phyloP scores from a whole-genome alignment of 2,329 filamentous ascomycete genomes.

The Epichloe amarillans region DNA sequence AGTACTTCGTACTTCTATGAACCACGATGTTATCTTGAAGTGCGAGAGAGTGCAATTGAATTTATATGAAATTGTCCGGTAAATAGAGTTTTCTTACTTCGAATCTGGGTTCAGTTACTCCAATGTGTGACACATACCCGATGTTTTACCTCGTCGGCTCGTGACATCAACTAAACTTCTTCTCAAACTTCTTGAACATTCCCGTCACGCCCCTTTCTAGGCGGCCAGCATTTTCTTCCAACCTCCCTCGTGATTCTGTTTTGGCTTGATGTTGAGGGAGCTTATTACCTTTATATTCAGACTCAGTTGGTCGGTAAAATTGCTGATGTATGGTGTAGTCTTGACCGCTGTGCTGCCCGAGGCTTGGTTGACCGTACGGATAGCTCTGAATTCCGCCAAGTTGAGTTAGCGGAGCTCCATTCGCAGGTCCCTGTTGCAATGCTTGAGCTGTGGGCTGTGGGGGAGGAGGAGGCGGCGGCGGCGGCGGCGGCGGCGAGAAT shows the following conservation, averaged over 20 bases:
- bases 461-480: slow-evolving; percentile 6
- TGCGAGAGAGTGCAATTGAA: too few relatives aligned
- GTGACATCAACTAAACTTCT: slow-evolving; percentile 44
- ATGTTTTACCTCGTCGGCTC: not conserved
- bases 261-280: slow-evolving; percentile 28
- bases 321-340: slow-evolving; percentile 55
- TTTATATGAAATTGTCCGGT: too few relatives aligned
- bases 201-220: slow-evolving; percentile 58
- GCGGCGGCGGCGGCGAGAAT: slow-evolving; percentile 24
- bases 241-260: slow-evolving; percentile 33
- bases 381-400: slow-evolving; percentile 46
- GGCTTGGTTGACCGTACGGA: slow-evolving; percentile 22
- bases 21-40: too few relatives aligned
- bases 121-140: too few relatives aligned
- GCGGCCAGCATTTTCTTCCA: slow-evolving; percentile 53
- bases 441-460: slow-evolving; percentile 4
- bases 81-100: too few relatives aligned
- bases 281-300: slow-evolving; percentile 28
- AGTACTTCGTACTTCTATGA: too few relatives aligned
- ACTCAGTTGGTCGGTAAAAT: slow-evolving; percentile 54
- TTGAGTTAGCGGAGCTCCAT: slow-evolving; percentile 28
- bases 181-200: slow-evolving; percentile 68
- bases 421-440: slow-evolving; percentile 22
- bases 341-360: slow-evolving; percentile 10
- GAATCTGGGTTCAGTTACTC: too few relatives aligned